A percentile compares a stretch with the other conserved stretches of the same genome.
phyloP scores from a whole-genome alignment of 2,329 filamentous ascomycete species.

The Monosporascus sp. region DNA sequence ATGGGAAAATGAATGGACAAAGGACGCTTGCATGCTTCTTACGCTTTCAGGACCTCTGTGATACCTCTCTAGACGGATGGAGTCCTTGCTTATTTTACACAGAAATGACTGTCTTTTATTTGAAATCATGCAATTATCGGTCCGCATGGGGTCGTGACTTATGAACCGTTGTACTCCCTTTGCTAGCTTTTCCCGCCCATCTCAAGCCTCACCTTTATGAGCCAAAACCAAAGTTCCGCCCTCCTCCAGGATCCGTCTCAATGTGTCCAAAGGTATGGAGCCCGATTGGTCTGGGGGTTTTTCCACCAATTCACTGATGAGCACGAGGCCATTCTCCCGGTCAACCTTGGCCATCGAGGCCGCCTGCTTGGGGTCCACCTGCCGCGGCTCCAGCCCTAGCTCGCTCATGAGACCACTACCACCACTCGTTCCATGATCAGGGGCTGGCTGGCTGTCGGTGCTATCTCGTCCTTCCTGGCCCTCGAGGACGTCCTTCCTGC shows the following conservation, averaged over 20 bases:
- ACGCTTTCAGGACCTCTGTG: not conserved
- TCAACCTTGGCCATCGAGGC: constrained; percentile 46
- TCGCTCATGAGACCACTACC: constrained; percentile 3
- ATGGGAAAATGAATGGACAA: constrained; percentile 27
- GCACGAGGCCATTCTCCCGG: constrained; percentile 55
- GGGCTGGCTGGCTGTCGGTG: not conserved
- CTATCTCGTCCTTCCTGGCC: constrained; percentile 3
- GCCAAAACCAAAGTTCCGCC: constrained; percentile 40
- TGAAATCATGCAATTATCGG: not conserved
- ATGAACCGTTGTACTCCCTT: not conserved
- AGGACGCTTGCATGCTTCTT: constrained; percentile 5
- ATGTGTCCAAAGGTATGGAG: constrained; percentile 30
- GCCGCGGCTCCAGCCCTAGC: constrained; percentile 39
- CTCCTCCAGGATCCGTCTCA: constrained; percentile 44
- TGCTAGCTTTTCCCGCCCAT: not conserved
- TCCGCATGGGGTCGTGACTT: constrained; percentile 2
- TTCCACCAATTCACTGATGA: constrained; percentile 50
- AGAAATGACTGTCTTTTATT: too few species aligned
- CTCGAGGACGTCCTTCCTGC: constrained; percentile 25
- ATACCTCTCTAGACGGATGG: not conserved
- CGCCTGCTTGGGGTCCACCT: constrained; percentile 36
- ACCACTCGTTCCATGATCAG: not conserved
- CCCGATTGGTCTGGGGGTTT: constrained; percentile 36
- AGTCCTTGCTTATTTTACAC: not conserved
- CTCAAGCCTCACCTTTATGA: constrained; percentile 12